Base-by-base conservation (phyloP, 306 rosid species). In the Cucumis melo region DNA sequence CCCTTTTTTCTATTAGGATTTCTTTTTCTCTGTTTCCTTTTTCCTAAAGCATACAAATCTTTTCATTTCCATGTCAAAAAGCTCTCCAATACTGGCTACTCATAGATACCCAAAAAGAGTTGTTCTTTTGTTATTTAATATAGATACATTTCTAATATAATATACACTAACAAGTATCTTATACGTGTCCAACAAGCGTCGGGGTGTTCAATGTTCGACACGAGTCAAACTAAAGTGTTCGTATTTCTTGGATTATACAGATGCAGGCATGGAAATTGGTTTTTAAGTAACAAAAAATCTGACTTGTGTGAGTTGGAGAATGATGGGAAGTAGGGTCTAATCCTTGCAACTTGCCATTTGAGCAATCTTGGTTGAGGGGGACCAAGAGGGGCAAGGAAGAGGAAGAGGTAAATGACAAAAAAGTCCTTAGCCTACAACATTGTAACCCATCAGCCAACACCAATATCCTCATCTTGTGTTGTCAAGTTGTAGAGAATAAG, bases 361-460 rank as follows among this genome's bases (percentile, higher is more conserved):
- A 32, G 62, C 77, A 73, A 73, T 73, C 60, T 73, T 51, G 61
- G 38, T 50, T 27, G 27, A 10, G 41, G 21, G 76, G 76, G 50
- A 7, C 54, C 50, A 2, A 38, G 32, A 66, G 51, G 51, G 46
- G 23, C 1, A 57, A 36, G 21, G 14, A 68, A 13, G 5, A 6
- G 8, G 39, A 15, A 72, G 10, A 10, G 27, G 8, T 15, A 15
- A 19, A 73, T 29, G 77, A 72, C 59, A 24, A 73, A 73, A 50
- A 5, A 73, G 46, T 53, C 61, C 77, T 73, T 46, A 73, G 44
- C 61, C 61, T 73, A 62, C 29, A 51, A 73, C 61, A 51, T 21
- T 71, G 76, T 71, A 73, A 73, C 77, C 77, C 62, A 73, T 38
- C 62, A 50, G 39, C 77, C 77, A 73, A 29, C 24, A 44, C 36